Evolutionary conservation across 1,139 yeast species (phyloP).

Genomic region (Suhomyces panamericanus): DNA sequence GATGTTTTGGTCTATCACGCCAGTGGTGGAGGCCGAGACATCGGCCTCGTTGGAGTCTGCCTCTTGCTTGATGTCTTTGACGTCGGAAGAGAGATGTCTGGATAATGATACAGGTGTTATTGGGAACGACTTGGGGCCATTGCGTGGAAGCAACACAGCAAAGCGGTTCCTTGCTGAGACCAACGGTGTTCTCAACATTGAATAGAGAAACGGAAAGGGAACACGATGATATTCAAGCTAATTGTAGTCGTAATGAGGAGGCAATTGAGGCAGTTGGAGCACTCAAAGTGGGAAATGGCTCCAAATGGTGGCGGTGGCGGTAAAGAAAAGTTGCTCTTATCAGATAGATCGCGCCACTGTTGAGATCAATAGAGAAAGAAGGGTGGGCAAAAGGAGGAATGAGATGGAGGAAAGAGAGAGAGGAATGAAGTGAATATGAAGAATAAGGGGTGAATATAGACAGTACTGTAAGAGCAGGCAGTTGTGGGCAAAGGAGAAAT

Average conservation of each 20-base stretch:
- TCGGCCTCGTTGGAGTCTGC: slow-evolving; percentile 35
- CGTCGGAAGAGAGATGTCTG: slow-evolving; percentile 28
- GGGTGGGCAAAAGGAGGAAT: neutral
- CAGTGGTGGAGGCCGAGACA: slow-evolving; percentile 42
- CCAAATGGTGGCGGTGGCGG: neutral
- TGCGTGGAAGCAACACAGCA: neutral
- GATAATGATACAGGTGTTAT: neutral
- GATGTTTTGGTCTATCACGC: slow-evolving; percentile 39
- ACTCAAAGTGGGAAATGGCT: neutral
- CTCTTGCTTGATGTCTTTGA: slow-evolving; percentile 36
- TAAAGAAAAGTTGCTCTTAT: neutral
- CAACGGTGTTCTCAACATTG: neutral
- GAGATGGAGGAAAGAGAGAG: neutral
- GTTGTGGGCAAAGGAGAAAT: no score
- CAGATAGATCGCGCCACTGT: neutral
- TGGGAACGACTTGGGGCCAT: neutral
- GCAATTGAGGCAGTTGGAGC: neutral
- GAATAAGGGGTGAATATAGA: no score
- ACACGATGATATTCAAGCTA: neutral
- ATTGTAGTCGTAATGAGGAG: neutral
- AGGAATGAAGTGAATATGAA: no score
- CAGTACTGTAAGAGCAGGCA: no score
- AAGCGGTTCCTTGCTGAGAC: neutral
- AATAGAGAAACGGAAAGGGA: neutral
- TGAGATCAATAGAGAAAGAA: neutral